Evolutionary conservation across 768 basidiomycete genomes (phyloP).

Genomic region (Lyophyllum decastes): DNA sequence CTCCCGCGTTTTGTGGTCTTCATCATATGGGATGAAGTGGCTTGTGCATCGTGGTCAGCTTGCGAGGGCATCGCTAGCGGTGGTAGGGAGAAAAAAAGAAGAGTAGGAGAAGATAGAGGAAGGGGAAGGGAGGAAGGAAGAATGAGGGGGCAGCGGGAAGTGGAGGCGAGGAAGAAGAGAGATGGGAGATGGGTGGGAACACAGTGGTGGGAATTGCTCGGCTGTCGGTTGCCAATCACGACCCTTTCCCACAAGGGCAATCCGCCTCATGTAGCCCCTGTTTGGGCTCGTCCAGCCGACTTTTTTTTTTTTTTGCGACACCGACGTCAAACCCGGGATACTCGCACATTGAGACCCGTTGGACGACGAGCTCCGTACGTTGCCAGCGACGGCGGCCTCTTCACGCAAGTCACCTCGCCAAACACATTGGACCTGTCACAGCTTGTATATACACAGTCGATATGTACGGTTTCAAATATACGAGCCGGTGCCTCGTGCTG

Average conservation of each 20-base stretch:
- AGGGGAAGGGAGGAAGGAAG: conserved; percentile 28
- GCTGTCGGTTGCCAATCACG: conserved; percentile 43
- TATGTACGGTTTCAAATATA: not conserved
- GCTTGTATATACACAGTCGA: not conserved
- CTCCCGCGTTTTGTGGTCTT: conserved; percentile 96
- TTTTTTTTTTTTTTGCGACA: conserved; percentile 18
- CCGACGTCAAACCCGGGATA: conserved; percentile 11
- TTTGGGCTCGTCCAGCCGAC: conserved; percentile 23
- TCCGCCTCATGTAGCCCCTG: conserved; percentile 37
- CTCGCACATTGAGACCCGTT: not conserved
- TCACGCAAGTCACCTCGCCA: not conserved
- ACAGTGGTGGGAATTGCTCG: conserved; percentile 37
- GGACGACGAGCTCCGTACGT: not conserved
- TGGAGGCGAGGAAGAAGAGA: conserved; percentile 29
- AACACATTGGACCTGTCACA: not conserved
- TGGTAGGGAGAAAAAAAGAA: conserved; percentile 47
- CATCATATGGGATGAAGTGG: conserved; percentile 92
- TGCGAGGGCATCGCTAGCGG: conserved; percentile 35
- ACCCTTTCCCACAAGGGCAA: conserved; percentile 42
- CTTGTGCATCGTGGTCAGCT: conserved; percentile 48
- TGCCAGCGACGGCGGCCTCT: not conserved
- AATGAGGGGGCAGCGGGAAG: conserved; percentile 18
- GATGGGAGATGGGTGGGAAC: conserved; percentile 34
- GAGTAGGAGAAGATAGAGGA: conserved; percentile 20
- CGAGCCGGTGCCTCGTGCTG: not conserved